Evolutionary conservation across 768 basidiomycete genomes (phyloP).

Genomic region (Auricularia cornea): DNA sequence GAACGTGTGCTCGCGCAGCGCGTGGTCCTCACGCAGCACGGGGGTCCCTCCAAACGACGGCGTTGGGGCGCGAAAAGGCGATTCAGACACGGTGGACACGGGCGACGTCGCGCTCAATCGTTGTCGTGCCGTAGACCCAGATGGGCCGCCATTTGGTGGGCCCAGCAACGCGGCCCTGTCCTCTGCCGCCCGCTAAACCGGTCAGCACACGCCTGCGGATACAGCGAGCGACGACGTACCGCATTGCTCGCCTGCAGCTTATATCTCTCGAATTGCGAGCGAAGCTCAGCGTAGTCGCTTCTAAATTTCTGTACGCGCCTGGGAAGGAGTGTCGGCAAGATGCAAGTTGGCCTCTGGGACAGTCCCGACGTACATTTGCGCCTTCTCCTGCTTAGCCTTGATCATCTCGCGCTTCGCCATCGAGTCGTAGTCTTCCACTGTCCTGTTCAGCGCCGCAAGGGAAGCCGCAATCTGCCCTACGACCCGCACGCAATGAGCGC

Average conservation of each 20-base stretch:
- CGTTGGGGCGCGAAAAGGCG: conserved; percentile 60
- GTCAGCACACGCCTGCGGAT: not conserved
- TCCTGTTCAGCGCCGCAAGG: conserved; percentile 85
- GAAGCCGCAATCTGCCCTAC: conserved; percentile 97
- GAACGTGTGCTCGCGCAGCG: conserved; percentile 83
- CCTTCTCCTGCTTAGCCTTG: conserved; percentile 94
- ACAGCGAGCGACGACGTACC: conserved; percentile 24
- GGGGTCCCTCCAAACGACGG: conserved; percentile 40
- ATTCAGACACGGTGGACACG: conserved; percentile 56
- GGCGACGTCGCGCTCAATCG: conserved; percentile 38
- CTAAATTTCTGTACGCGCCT: conserved; percentile 93
- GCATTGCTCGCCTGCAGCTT: conserved; percentile 51
- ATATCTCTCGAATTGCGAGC: conserved; percentile 70
- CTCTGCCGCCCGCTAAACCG: conserved; percentile 3
- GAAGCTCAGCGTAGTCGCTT: conserved; percentile 75
- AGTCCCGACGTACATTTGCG: conserved; percentile 56
- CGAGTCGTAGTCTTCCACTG: conserved; percentile 94
- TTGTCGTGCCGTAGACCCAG: conserved; percentile 52
- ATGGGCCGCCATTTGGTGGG: conserved; percentile 23
- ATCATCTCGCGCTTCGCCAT: conserved; percentile 97
- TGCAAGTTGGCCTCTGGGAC: not conserved
- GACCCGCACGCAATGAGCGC: conserved; percentile 14
- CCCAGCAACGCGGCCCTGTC: conserved; percentile 8
- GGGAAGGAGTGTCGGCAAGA: conserved; percentile 4
- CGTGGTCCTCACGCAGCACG: conserved; percentile 61